Percentiles rank a stretch among this genome's conserved stretches.
phyloP scores from a whole-genome alignment of 306 rosid species.

The Carpinus fangiana region DNA sequence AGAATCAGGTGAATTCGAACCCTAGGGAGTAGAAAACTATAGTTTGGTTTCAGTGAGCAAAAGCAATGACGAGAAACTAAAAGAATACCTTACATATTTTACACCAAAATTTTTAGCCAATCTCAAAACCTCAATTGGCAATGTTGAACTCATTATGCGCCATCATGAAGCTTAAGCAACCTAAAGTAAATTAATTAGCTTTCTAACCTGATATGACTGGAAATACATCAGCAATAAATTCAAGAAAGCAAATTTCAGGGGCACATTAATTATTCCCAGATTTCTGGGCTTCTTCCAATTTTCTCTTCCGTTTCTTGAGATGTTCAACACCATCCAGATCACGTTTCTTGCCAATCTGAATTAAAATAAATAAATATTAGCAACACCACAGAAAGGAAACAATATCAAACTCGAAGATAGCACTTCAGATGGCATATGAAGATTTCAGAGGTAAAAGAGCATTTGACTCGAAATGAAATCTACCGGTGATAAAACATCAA shows the following conservation, averaged over 20 bases:
- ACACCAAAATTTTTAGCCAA: slow-evolving; percentile 6
- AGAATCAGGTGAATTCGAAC: too few species aligned
- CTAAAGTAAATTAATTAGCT: slow-evolving; percentile 9
- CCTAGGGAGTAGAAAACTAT: background rate
- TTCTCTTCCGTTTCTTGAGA: slow-evolving; percentile 49
- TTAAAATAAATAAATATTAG: background rate
- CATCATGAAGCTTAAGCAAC: background rate
- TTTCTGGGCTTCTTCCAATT: slow-evolving; percentile 49
- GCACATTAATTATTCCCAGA: slow-evolving; percentile 29
- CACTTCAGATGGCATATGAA: background rate
- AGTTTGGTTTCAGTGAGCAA: background rate
- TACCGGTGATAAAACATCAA: background rate
- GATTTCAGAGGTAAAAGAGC: slow-evolving; percentile 2
- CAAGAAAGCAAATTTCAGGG: slow-evolving; percentile 3
- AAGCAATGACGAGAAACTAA: background rate
- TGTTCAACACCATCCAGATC: too few species aligned
- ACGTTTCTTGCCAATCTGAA: slow-evolving; percentile 62
- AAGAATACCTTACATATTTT: background rate
- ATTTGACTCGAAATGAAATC: background rate
- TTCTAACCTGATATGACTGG: slow-evolving; percentile 5
- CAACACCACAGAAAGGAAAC: background rate
- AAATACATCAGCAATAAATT: background rate
- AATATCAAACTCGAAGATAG: background rate
- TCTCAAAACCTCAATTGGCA: slow-evolving; percentile 9
- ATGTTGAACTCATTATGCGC: slow-evolving; percentile 1